Base-by-base conservation (phyloP, 176 grass and related monocot genomes). In the Musa acuminata region DNA sequence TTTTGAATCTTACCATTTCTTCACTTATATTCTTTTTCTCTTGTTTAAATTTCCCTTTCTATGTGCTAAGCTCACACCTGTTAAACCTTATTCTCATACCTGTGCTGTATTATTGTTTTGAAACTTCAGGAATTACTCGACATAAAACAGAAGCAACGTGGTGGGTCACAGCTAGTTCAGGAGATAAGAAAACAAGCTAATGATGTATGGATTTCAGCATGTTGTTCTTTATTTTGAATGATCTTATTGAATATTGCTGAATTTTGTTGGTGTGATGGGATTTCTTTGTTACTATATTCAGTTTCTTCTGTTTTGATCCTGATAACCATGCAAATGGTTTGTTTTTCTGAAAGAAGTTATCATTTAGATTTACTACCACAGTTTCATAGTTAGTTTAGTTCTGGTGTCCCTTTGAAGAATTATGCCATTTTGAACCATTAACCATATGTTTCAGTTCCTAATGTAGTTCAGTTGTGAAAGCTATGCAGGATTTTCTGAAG, bases 111-210 rank as follows among this genome's bases (percentile, higher is more conserved):
- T 65, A 26, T 43, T 27, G 11, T 65, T 25, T 27, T 65, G 63
- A 74, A 55, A 54, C 52, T 64, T 77, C 82, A 97, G 94, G 94
- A 93, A 76, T 69, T 97, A 22, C 84, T 97, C 48, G 90, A 97
- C 68, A 81, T 97, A 76, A 90, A 88, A 83, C 82, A 90, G 35
- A 83, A 83, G 23, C 85, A 29, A 72, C 80, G 62, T 72, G 59
- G 57, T 64, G 94, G 90, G 68, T 80, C 82, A 75, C 70, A 89
- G 87, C 51, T 97, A 63, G 94, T 97, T 72, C 81, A 80, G 77
- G 90, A 97, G 72, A 84, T 97, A 80, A 78, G 87, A 82, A 97
- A 90, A 80, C 94, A 97, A 87, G 94, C 94, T 80, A 93, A 97
- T 82, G 88, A 90, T 82, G 94, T 97, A 84, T 82, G 85, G 25